phyloP scores from a whole-genome alignment of 805 yeast genomes.

The Yarrowia sp. region DNA sequence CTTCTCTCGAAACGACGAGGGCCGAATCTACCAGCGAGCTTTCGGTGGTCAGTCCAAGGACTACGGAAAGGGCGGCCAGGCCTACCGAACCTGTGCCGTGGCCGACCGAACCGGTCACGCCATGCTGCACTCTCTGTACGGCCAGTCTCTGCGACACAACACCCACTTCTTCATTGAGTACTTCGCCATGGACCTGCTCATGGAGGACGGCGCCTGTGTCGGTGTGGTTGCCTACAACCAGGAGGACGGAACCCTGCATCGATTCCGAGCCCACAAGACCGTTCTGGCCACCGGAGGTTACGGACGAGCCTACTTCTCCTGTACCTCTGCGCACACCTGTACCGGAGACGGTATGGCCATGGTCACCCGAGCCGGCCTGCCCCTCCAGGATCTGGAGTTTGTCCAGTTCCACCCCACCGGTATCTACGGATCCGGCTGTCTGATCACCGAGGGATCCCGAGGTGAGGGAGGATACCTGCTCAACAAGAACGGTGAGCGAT shows the following conservation, averaged over 20 bases:
- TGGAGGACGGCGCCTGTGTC: constrained; percentile 94
- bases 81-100: constrained; percentile 98
- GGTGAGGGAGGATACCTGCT: constrained; percentile 99
- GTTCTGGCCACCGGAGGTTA: constrained; percentile 98
- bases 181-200: constrained; percentile 92
- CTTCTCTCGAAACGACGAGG: constrained; percentile 95
- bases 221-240: constrained; percentile 98
- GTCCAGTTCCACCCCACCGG: constrained; percentile 99
- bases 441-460: constrained; percentile 99
- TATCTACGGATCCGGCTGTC: constrained; percentile 98
- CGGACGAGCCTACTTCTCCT: constrained; percentile 97
- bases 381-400: constrained; percentile 95
- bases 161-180: constrained; percentile 98
- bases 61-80: constrained; percentile 98
- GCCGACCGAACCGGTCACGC: constrained; percentile 99
- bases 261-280: constrained; percentile 96
- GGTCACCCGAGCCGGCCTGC: constrained; percentile 98
- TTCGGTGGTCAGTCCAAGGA: constrained; percentile 98
- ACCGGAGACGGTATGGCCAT: constrained; percentile 99
- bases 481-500: constrained; percentile 98
- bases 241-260: constrained; percentile 97
- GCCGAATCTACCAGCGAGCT: constrained; percentile 97
- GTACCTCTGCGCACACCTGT: constrained; percentile 99
- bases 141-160: constrained; percentile 95
- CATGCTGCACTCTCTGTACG: constrained; percentile 90